Evolutionary conservation across 2,329 filamentous ascomycete genomes (phyloP), one percentile per base, ranked within the genome.

Genomic region (Aspergillus fumigatus): DNA sequence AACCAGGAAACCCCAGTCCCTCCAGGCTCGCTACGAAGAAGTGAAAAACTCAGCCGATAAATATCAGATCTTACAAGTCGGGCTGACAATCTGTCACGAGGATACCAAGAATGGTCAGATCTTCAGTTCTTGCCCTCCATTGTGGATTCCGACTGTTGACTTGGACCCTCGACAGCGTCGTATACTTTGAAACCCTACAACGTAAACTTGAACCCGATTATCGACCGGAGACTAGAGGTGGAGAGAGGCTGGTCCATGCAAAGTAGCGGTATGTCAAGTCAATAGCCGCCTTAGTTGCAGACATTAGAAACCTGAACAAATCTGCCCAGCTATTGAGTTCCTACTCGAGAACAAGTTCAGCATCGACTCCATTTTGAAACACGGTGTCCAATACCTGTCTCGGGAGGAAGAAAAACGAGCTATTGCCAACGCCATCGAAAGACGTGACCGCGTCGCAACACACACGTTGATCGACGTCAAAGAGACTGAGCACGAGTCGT

Each of bases 141-240:
- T 10, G 14, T 43, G 8, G 41, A 10, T 21, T 11, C 32, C 6
- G 51, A 26, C 41, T 53, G 53, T 58, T 62, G 53, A 47, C 23
- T 56, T 41, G 25, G n/a, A 61, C 32, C 3, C 2, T 21, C 21
- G 47, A 50, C 53, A 78, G 80, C 73, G 55, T 65, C 72, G 45
- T 89, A 88, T 65, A 75, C 80, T 5, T 73, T 86, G 35, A 80
- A 81, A 25, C 84, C 86, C 2, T 88, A 86, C 74, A 88, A 88
- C 70, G 79, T 88, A 70, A 78, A 82, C 62, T 67, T 89, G 52
- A 84, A 76, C 59, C 86, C 86, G 1, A 66, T 86, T 10, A 67
- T 76, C 19, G 77, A 82, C 52, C 72, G 76, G 54, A 77, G 77
- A 17, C 67, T 87, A 26, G 81, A 82, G 17, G 67, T 88, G 45